A percentile compares a stretch with the other conserved stretches of the same genome.
These are phyloP conservation scores for Vaccinium macrocarpon DNA, from an alignment of 148 eudicot genomes.

Conservation along the genomic window DNA sequence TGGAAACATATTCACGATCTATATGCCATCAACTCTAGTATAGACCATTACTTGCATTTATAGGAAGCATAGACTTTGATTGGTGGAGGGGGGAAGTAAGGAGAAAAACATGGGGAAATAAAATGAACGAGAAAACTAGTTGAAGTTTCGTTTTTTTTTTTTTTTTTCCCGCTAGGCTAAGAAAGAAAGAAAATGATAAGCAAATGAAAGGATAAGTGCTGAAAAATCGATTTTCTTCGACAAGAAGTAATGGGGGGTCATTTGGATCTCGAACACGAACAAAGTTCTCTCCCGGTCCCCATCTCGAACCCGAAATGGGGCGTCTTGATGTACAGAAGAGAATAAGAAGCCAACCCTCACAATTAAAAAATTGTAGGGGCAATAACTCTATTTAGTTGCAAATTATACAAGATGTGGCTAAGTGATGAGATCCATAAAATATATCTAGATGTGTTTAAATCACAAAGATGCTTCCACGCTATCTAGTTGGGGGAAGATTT, in stretches of 20 bases:
- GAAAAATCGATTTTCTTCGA: too few relatives aligned
- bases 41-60: not conserved
- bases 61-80: not conserved
- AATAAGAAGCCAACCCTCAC: not conserved
- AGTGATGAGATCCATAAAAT: not conserved
- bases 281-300: too few relatives aligned
- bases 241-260: not conserved
- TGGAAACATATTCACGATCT: not conserved
- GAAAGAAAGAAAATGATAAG: not conserved
- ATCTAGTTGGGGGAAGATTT: not conserved
- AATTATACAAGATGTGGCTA: not conserved
- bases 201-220: not conserved
- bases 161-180: not conserved
- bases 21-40: not conserved
- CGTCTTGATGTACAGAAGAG: not conserved
- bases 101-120: not conserved
- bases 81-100: not conserved
- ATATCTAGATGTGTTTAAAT: not conserved
- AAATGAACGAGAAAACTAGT: not conserved
- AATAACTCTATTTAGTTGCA: not conserved
- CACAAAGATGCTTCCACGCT: not conserved
- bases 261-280: too few relatives aligned
- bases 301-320: not conserved
- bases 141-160: not conserved
- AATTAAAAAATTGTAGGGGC: not conserved